phyloP scores from a whole-genome alignment of 2,329 filamentous ascomycete genomes.

The Fusarium drepaniforme region DNA sequence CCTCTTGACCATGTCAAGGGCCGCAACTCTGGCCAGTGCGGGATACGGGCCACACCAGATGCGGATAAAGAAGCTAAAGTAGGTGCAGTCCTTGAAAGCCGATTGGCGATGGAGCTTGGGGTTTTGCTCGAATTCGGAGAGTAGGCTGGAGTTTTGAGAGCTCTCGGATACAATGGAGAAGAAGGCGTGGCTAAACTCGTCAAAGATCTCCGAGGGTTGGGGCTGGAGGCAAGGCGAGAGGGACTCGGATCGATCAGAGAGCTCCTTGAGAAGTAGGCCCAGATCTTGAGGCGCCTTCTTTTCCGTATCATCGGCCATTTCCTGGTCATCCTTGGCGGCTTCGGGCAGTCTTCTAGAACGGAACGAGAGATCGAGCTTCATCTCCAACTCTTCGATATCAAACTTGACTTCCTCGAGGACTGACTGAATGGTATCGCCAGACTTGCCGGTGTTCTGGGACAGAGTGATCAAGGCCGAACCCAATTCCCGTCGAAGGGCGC shows the following conservation, averaged over 20 bases:
- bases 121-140: conserved; percentile 65
- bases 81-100: conserved; percentile 73
- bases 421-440: conserved; percentile 74
- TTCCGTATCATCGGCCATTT: conserved; percentile 46
- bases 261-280: conserved; percentile 53
- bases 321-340: conserved; percentile 60
- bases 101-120: conserved; percentile 66
- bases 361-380: conserved; percentile 79
- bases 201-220: conserved; percentile 64
- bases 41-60: conserved; percentile 81
- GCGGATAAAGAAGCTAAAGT: conserved; percentile 80
- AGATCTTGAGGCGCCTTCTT: conserved; percentile 53
- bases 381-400: conserved; percentile 80
- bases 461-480: conserved; percentile 76
- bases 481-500: conserved; percentile 71
- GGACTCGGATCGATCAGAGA: conserved; percentile 51
- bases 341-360: conserved; percentile 67
- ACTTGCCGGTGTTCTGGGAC: conserved; percentile 68
- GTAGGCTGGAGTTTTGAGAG: conserved; percentile 52
- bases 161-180: conserved; percentile 63
- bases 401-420: conserved; percentile 76
- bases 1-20: conserved; percentile 73
- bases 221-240: conserved; percentile 66
- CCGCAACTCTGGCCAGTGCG: conserved; percentile 74
- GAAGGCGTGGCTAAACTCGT: conserved; percentile 70